A percentile compares a stretch with the other conserved stretches of the same genome.
These are phyloP conservation scores for Anthostomella pinea DNA, from an alignment of 2,329 filamentous ascomycete genomes.

Conservation along the genomic window DNA sequence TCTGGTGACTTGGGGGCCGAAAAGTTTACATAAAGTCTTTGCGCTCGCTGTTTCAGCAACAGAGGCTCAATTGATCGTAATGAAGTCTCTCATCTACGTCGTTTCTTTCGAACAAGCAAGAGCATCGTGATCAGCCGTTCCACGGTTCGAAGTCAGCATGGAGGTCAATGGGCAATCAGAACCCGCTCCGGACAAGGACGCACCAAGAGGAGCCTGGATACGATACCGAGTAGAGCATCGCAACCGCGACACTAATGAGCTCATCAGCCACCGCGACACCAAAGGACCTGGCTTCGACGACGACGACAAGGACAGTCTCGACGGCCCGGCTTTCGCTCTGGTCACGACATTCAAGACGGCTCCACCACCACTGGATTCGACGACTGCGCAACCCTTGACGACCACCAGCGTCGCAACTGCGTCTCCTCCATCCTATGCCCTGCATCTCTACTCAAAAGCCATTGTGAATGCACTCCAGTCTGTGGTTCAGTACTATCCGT, in stretches of 20 bases:
- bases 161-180: neutral
- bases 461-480: conserved; percentile 24
- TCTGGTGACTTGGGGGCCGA: too few species aligned
- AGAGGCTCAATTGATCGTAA: too few species aligned
- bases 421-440: conserved; percentile 13
- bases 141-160: neutral
- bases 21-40: too few species aligned
- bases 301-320: neutral
- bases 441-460: conserved; percentile 21
- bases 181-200: neutral
- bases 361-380: neutral
- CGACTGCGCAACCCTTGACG: neutral
- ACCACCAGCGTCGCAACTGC: neutral
- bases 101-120: too few species aligned
- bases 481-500: conserved; percentile 28
- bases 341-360: conserved; percentile 5
- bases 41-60: too few species aligned
- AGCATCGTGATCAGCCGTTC: too few species aligned
- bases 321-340: conserved; percentile 7
- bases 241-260: neutral
- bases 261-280: conserved; percentile 4
- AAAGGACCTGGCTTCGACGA: neutral
- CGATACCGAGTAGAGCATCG: conserved; percentile 9
- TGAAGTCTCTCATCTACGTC: too few species aligned
- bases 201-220: conserved; percentile 4